phyloP scores from a whole-genome alignment of 140 eudicot genomes.

The Bidens hawaiensis region DNA sequence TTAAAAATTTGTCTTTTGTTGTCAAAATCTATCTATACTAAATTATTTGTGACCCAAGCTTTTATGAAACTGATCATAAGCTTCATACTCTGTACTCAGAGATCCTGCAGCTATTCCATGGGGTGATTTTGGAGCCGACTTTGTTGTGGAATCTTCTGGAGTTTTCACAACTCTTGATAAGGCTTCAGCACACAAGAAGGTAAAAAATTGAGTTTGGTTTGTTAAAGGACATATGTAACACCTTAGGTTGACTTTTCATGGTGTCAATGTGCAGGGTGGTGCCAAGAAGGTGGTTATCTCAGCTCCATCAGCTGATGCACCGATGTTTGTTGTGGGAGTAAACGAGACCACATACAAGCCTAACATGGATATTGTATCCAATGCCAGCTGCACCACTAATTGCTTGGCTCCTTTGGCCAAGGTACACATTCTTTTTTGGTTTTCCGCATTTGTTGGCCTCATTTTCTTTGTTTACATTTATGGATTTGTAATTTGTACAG shows the following conservation, averaged over 20 bases:
- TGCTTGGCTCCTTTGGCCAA: constrained; percentile 98
- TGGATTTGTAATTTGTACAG: constrained; percentile 32
- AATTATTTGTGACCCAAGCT: neutral
- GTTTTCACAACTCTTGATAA: constrained; percentile 89
- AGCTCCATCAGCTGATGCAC: constrained; percentile 97
- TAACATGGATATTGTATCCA: constrained; percentile 89
- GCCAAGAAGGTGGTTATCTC: constrained; percentile 89
- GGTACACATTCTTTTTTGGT: constrained; percentile 35
- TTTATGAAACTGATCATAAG: neutral
- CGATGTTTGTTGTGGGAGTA: constrained; percentile 96
- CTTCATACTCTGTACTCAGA: constrained; percentile 27
- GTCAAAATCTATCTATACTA: neutral
- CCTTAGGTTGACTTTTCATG: constrained; percentile 5
- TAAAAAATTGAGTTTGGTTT: neutral
- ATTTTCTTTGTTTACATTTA: too few species aligned
- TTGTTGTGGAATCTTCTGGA: constrained; percentile 92
- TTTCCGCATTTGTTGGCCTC: neutral
- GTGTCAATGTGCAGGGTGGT: constrained; percentile 67
- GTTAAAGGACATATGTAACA: neutral
- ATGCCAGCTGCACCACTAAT: constrained; percentile 94
- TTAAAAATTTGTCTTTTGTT: neutral
- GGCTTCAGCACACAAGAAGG: constrained; percentile 89
- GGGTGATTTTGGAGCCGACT: constrained; percentile 96
- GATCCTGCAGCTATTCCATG: constrained; percentile 89
- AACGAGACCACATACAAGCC: constrained; percentile 79